These are phyloP conservation scores for Pythium monospermum DNA, from an alignment of 352 stramenopile genomes.

Conservation along the genomic window DNA sequence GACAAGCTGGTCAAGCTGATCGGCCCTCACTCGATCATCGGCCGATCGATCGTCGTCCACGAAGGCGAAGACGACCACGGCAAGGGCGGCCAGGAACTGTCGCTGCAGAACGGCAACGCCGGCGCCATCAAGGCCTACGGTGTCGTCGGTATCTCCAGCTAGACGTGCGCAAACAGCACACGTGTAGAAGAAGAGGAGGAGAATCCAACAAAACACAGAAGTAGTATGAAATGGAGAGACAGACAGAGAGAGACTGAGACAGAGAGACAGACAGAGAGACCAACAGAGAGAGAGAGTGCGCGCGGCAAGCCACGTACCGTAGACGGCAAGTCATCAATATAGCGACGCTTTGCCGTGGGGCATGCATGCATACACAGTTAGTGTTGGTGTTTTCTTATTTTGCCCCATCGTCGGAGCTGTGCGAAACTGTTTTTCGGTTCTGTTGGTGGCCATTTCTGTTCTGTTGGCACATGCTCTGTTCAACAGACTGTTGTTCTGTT, in stretches of 20 bases:
- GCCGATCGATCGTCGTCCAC: conserved; percentile 93
- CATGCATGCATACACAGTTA: too few species aligned
- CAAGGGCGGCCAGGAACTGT: conserved; percentile 95
- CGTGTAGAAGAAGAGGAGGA: not conserved
- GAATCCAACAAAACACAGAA: not conserved
- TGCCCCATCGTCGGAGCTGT: too few species aligned
- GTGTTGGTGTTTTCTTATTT: too few species aligned
- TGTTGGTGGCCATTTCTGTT: too few species aligned
- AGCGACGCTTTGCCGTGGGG: too few species aligned
- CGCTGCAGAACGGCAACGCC: conserved; percentile 95
- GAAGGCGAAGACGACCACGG: conserved; percentile 95
- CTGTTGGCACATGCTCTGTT: too few species aligned
- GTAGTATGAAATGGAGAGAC: not conserved
- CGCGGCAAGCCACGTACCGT: too few species aligned
- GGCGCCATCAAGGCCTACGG: conserved; percentile 89
- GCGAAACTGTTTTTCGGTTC: too few species aligned
- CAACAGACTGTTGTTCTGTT: too few species aligned
- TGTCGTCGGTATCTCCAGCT: conserved; percentile 90
- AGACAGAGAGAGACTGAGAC: not conserved
- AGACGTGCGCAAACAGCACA: conserved; percentile 11
- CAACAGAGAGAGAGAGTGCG: too few species aligned
- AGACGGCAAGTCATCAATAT: too few species aligned
- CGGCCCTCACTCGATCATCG: conserved; percentile 97
- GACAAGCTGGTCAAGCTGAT: conserved; percentile 97
- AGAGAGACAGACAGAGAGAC: not conserved